These are phyloP conservation scores for Leccinum uliginosum DNA, from an alignment of 768 basidiomycete species.

Conservation along the genomic window DNA sequence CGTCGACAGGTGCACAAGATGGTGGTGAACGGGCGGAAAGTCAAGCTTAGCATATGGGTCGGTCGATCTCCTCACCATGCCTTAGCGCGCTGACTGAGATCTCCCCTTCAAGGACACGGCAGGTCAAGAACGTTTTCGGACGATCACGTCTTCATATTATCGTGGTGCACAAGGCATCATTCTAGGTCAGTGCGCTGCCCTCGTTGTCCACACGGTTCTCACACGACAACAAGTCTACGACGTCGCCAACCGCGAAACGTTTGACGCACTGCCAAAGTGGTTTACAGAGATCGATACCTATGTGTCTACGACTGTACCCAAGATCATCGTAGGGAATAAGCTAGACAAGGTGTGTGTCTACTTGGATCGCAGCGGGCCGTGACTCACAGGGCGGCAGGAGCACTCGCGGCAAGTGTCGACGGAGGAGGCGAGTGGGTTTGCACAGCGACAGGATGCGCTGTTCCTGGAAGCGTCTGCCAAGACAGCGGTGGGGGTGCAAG, in stretches of 20 bases:
- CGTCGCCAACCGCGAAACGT: constrained; percentile 87
- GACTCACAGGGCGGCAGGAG: constrained; percentile 48
- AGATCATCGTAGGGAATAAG: constrained; percentile 95
- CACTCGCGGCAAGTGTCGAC: constrained; percentile 84
- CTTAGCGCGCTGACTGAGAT: not conserved
- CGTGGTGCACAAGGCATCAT: constrained; percentile 83
- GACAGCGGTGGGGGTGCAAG: constrained; percentile 78
- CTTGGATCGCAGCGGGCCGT: too few species aligned
- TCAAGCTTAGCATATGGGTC: constrained; percentile 97
- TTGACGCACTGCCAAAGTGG: constrained; percentile 94
- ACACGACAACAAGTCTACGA: constrained; percentile 70
- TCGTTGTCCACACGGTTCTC: not conserved
- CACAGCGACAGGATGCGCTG: constrained; percentile 72
- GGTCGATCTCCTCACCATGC: constrained; percentile 21
- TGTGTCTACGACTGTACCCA: constrained; percentile 78
- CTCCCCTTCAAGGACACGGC: constrained; percentile 68
- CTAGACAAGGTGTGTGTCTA: constrained; percentile 71
- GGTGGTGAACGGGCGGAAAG: constrained; percentile 76
- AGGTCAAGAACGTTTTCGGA: constrained; percentile 95
- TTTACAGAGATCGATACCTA: constrained; percentile 91
- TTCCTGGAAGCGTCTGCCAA: constrained; percentile 95
- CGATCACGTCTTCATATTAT: constrained; percentile 94
- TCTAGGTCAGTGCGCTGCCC: constrained; percentile 42
- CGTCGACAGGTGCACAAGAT: constrained; percentile 74
- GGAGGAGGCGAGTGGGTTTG: constrained; percentile 75